Percentiles rank a stretch among this genome's conserved stretches.
phyloP scores from a whole-genome alignment of 1,284 basidiomycete genomes.

The Pseudomicrostroma phylloplanum region DNA sequence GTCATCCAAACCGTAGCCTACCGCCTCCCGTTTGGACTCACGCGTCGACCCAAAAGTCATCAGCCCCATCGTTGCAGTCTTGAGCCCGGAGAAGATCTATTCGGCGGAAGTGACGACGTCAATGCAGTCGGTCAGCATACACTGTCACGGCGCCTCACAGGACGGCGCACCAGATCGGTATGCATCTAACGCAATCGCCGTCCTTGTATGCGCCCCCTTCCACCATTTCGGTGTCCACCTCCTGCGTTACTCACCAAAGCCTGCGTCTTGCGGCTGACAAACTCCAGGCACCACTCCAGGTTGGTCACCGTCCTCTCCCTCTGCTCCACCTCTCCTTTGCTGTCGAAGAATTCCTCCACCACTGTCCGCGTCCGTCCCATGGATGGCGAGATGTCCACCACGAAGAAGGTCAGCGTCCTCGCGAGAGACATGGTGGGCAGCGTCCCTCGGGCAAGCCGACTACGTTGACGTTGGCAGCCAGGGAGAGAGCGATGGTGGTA shows the following conservation, averaged over 20 bases:
- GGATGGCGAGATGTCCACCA: slow-evolving; percentile 76
- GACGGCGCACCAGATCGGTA: too few species aligned
- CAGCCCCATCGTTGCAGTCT: slow-evolving; percentile 84
- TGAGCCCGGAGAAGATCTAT: slow-evolving; percentile 83
- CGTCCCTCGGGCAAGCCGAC: too few species aligned
- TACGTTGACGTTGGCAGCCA: too few species aligned
- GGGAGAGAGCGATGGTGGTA: too few species aligned
- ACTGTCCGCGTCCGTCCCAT: slow-evolving; percentile 62
- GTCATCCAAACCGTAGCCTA: slow-evolving; percentile 1
- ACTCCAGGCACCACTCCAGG: slow-evolving; percentile 74
- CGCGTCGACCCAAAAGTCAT: slow-evolving; percentile 63
- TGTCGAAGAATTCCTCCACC: slow-evolving; percentile 24
- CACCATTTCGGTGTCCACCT: too few species aligned
- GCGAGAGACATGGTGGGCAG: slow-evolving; percentile 1
- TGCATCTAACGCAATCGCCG: too few species aligned
- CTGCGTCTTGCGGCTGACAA: slow-evolving; percentile 77
- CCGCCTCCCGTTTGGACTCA: slow-evolving; percentile 20
- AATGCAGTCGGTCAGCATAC: background rate
- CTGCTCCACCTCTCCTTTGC: slow-evolving; percentile 48
- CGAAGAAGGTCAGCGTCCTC: slow-evolving; percentile 54
- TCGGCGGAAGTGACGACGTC: slow-evolving; percentile 3
- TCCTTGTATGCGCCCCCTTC: too few species aligned
- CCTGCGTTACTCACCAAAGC: slow-evolving; percentile 62
- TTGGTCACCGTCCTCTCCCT: slow-evolving; percentile 55
- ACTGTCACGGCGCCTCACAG: too few species aligned